These are phyloP conservation scores for Phaeoacremonium minimum DNA, from an alignment of 2,329 filamentous ascomycete species.

Conservation along the genomic window DNA sequence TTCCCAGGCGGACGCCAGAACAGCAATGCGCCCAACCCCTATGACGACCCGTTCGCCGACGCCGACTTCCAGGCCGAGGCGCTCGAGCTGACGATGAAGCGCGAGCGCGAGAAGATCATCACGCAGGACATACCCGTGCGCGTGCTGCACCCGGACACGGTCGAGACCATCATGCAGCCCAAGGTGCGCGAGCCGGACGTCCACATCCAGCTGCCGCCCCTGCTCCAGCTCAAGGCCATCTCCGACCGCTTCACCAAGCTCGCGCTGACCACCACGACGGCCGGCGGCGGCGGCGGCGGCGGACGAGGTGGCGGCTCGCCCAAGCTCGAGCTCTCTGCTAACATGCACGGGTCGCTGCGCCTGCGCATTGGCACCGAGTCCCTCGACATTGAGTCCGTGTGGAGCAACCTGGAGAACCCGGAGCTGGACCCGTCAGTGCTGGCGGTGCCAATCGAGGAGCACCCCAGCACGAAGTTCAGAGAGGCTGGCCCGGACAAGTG, in stretches of 20 bases:
- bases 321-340: constrained; percentile 82
- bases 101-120: constrained; percentile 84
- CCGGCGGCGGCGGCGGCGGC: constrained; percentile 7
- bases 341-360: constrained; percentile 86
- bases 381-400: constrained; percentile 78
- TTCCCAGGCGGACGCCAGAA: constrained; percentile 19
- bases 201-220: constrained; percentile 82
- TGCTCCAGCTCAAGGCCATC: constrained; percentile 87
- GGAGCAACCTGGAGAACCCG: constrained; percentile 83
- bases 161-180: constrained; percentile 93
- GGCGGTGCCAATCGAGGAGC: constrained; percentile 66
- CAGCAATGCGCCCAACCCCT: constrained; percentile 10
- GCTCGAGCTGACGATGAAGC: constrained; percentile 51
- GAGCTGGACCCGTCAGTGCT: constrained; percentile 77
- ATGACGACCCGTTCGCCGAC: constrained; percentile 34
- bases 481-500: constrained; percentile 75
- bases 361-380: constrained; percentile 79
- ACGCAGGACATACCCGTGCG: constrained; percentile 96
- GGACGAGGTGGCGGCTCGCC: constrained; percentile 33
- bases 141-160: constrained; percentile 75
- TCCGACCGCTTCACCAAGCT: constrained; percentile 94
- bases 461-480: constrained; percentile 77
- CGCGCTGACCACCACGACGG: constrained; percentile 34
- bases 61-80: constrained; percentile 39
- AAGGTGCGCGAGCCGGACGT: constrained; percentile 88